Evolutionary conservation across 192 early-diverging fungal species (phyloP).

Genomic region (Coemansia sp.): DNA sequence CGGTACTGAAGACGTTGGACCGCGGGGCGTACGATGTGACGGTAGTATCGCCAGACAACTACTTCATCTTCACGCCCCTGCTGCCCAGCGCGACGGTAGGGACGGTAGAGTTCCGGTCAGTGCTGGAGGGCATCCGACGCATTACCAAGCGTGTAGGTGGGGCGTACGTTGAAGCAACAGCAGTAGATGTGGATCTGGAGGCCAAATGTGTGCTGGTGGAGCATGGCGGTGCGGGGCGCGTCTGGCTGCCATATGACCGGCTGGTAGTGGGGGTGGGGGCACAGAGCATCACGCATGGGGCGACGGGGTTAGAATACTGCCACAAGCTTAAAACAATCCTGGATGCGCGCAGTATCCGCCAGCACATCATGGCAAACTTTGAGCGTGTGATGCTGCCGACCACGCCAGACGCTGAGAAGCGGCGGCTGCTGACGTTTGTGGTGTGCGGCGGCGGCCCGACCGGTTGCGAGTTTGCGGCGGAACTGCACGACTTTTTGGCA

Average conservation of each 20-base stretch:
- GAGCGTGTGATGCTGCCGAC: slow-evolving; percentile 73
- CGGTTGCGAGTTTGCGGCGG: slow-evolving; percentile 72
- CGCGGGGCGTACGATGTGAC: slow-evolving; percentile 73
- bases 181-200: slow-evolving; percentile 79
- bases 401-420: slow-evolving; percentile 60
- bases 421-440: slow-evolving; percentile 72
- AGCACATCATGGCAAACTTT: slow-evolving; percentile 77
- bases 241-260: slow-evolving; percentile 69
- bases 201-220: slow-evolving; percentile 74
- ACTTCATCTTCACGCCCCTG: slow-evolving; percentile 82
- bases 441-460: slow-evolving; percentile 89
- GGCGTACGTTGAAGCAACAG: slow-evolving; percentile 81
- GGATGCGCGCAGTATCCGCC: slow-evolving; percentile 78
- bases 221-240: slow-evolving; percentile 61
- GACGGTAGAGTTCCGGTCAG: slow-evolving; percentile 82
- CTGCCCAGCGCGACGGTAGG: slow-evolving; percentile 79
- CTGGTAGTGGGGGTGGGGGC: slow-evolving; percentile 81
- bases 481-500: slow-evolving; percentile 78
- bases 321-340: slow-evolving; percentile 79
- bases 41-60: slow-evolving; percentile 81
- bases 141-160: slow-evolving; percentile 80
- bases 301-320: slow-evolving; percentile 79
- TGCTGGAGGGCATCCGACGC: slow-evolving; percentile 85
- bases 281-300: slow-evolving; percentile 76
- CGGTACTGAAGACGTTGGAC: slow-evolving; percentile 70